Conservation (phyloP, 345 rosid species). For the Combretum micranthum region DNA sequence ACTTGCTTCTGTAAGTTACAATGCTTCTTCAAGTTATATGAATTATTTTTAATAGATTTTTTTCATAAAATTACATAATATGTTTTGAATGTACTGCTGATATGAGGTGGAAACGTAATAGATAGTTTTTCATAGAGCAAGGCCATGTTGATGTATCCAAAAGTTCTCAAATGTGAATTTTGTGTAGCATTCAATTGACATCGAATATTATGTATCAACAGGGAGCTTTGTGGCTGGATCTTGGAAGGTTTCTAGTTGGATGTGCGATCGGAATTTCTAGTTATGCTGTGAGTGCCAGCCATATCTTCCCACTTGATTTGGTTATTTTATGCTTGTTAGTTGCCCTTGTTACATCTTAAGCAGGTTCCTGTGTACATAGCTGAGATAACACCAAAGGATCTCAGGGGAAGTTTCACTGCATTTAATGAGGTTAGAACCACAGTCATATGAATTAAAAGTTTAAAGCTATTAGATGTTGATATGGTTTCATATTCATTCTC, state of each 20-base stretch:
- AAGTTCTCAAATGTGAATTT: not conserved
- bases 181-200: not conserved
- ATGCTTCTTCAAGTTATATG: not conserved
- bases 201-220: conserved; percentile 2
- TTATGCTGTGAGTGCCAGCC: conserved; percentile 27
- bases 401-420: conserved; percentile 33
- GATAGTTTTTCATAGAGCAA: too few relatives aligned
- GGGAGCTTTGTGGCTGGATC: conserved; percentile 28
- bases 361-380: conserved; percentile 2
- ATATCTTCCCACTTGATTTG: not conserved
- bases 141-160: too few relatives aligned
- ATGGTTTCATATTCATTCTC: not conserved
- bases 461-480: not conserved
- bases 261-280: conserved; percentile 28
- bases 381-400: conserved; percentile 33
- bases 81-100: not conserved
- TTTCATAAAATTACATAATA: not conserved
- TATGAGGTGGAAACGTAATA: too few relatives aligned
- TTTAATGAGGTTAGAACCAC: conserved; percentile 22
- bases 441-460: not conserved
- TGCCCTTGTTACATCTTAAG: not conserved
- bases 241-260: conserved; percentile 37
- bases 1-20: conserved; percentile 27
- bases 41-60: not conserved
- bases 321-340: not conserved